Evolutionary conservation across 192 early-diverging fungal genomes (phyloP), one percentile per base, ranked within the genome.

Genomic region (Umbelopsis ramanniana): DNA sequence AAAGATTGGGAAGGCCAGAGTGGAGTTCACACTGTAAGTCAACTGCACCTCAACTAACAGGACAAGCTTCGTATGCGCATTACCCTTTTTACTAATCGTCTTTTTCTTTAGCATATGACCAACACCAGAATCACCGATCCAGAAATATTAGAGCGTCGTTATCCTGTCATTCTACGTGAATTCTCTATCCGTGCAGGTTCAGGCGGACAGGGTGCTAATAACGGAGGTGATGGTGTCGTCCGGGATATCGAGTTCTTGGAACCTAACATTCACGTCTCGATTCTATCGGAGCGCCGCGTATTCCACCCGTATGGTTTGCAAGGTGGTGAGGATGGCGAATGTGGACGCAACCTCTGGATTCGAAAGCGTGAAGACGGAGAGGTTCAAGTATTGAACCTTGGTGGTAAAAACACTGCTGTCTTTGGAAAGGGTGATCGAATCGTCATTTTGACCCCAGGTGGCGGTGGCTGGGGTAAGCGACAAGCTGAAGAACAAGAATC

Each of bases 81-180:
- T 7, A 48, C 23, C 52, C 68, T 23, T 69, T 29, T 55, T 14
- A 11, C 33, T 43, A n/a, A 47, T 50, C 45, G 47, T 43, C 9
- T 33, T 7, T 63, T 24, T 54, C 55, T 29, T 17, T 78, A 86
- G 68, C 94, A 97, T 75, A 96, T 97, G 95, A 99, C 97, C 37
- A 99, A 99, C 75, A 99, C 97, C 0, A 86, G 96, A 22, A 98
- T 97, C 73, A 99, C 97, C 1, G 97, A 99, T 79, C 95, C 96
- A 0, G 97, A 97, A 81, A 96, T 97, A 57, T 75, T 98, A 24
- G 96, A 97, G 78, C 86, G 93, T 46, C 84, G 94, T 43, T 97
- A 97, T 69, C 95, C 97, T 0, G 95, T 99, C 35, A 76, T 97
- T 17, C 79, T 99, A 50, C 89, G 89, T 38, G 87, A 92, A 81